Evolutionary conservation across 2,329 filamentous ascomycete species (phyloP).

Genomic region (Trichophyton mentagrophytes): DNA sequence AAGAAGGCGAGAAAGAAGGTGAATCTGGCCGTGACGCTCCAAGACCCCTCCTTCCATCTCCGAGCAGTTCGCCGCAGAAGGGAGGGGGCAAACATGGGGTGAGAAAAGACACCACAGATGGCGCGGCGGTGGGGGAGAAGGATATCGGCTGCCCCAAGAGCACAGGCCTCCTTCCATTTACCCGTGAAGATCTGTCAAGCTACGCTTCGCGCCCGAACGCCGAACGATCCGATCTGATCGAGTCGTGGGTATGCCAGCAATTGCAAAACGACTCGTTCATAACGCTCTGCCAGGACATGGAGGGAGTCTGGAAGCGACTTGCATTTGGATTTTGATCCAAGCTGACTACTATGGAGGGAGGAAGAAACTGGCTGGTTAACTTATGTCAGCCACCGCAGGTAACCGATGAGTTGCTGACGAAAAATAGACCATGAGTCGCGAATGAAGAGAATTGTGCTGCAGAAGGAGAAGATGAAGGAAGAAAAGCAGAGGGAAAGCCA

Average conservation of each 20-base stretch:
- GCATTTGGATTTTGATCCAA: conserved; percentile 22
- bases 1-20: not conserved
- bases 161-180: not conserved
- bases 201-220: conserved; percentile 21
- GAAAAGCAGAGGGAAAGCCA: not conserved
- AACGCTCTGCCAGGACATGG: conserved; percentile 29
- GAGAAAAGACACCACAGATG: not conserved
- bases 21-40: not conserved
- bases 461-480: not conserved
- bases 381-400: not conserved
- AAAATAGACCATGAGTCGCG: not conserved
- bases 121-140: not conserved
- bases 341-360: not conserved
- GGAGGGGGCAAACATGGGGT: not conserved
- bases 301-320: conserved; percentile 30
- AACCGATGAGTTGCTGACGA: not conserved
- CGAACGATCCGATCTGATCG: conserved; percentile 24
- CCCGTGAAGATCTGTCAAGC: conserved; percentile 18
- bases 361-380: not conserved
- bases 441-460: not conserved
- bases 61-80: not conserved
- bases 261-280: conserved; percentile 31
- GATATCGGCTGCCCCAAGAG: not conserved
- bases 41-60: not conserved
- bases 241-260: conserved; percentile 31